These are phyloP conservation scores for Candida vartiovaarae DNA, from an alignment of 805 yeast species.

Conservation along the genomic window DNA sequence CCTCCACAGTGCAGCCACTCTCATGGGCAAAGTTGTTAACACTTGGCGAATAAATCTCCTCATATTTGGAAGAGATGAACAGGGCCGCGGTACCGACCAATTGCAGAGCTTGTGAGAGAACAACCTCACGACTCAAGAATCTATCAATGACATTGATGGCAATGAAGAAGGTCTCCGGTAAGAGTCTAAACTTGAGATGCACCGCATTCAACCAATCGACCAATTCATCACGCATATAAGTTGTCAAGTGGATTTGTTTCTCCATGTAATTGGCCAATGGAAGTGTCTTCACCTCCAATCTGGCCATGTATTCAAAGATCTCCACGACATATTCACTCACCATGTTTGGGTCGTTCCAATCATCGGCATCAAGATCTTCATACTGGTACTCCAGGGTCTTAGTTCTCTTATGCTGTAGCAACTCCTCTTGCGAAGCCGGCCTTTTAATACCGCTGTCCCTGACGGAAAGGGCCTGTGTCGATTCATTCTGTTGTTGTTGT, in stretches of 20 bases:
- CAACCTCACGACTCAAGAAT: constrained; percentile 69
- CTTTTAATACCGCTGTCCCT: constrained; percentile 37
- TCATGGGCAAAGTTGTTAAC: constrained; percentile 81
- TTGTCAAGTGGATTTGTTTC: constrained; percentile 36
- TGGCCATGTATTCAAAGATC: constrained; percentile 73
- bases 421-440: constrained; percentile 19
- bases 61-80: constrained; percentile 88
- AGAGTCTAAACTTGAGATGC: constrained; percentile 72
- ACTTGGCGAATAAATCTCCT: constrained; percentile 87
- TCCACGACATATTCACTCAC: constrained; percentile 88
- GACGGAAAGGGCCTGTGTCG: constrained; percentile 1
- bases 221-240: constrained; percentile 66
- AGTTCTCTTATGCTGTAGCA: constrained; percentile 15
- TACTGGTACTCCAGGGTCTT: constrained; percentile 33
- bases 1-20: constrained; percentile 75
- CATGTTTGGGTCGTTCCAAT: constrained; percentile 78
- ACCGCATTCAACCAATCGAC: constrained; percentile 95
- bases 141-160: constrained; percentile 87
- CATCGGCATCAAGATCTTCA: constrained; percentile 80
- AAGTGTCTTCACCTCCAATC: constrained; percentile 62
- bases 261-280: constrained; percentile 40
- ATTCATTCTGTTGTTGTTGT: neutral
- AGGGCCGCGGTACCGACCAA: constrained; percentile 80
- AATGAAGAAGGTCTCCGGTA: constrained; percentile 81
- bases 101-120: constrained; percentile 76